Conservation (phyloP, 371 early-diverging fungal species). For the Zychaea mexicana region DNA sequence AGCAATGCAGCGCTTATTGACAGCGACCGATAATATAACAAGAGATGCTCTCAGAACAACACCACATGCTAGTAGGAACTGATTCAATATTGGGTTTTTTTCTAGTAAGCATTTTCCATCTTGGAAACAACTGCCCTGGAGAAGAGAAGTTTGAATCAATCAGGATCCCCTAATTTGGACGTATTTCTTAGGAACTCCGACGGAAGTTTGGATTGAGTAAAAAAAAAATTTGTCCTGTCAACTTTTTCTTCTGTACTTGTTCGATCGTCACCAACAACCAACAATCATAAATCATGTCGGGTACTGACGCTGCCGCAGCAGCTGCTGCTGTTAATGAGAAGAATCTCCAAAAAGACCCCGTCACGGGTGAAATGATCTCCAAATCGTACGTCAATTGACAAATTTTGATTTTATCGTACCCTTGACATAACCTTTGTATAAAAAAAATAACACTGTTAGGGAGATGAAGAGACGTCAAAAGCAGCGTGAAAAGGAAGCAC, state of each 20-base stretch:
- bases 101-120: too few species aligned
- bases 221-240: neutral
- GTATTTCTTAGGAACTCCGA: neutral
- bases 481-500: conserved; percentile 85
- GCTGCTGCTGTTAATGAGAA: conserved; percentile 52
- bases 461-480: conserved; percentile 94
- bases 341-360: conserved; percentile 81
- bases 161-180: neutral
- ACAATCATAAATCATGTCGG: conserved; percentile 7
- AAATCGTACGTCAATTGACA: conserved; percentile 70
- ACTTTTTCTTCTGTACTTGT: neutral
- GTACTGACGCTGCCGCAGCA: conserved; percentile 20
- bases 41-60: too few species aligned
- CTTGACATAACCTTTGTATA: neutral
- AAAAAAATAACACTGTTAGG: conserved; percentile 36
- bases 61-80: too few species aligned
- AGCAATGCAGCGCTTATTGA: too few species aligned
- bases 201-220: neutral
- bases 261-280: neutral
- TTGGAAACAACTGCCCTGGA: too few species aligned
- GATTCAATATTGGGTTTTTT: too few species aligned
- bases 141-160: too few species aligned
- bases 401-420: neutral
- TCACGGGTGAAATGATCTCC: conserved; percentile 94
- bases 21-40: too few species aligned